phyloP scores from a whole-genome alignment of 176 grass and related monocot genomes.

The Puya raimondii region DNA sequence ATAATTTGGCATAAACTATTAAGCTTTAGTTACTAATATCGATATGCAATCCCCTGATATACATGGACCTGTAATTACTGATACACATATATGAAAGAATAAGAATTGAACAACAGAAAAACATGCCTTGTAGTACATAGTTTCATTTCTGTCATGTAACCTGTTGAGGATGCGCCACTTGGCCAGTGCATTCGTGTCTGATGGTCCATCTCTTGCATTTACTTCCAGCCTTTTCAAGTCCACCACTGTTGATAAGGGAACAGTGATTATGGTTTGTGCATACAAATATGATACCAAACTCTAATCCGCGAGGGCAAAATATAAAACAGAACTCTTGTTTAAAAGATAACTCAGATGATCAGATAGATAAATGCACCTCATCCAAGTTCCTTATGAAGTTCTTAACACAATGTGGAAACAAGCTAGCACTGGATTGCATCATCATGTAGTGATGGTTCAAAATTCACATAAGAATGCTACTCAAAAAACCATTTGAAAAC shows the following conservation, averaged over 20 bases:
- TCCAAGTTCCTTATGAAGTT: neutral
- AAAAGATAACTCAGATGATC: neutral
- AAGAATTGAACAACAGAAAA: slow-evolving; percentile 3
- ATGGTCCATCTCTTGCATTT: slow-evolving; percentile 67
- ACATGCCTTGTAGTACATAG: slow-evolving; percentile 94
- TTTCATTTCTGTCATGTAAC: slow-evolving; percentile 96
- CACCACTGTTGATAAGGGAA: slow-evolving; percentile 50
- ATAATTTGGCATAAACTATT: no score
- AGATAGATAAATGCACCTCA: neutral
- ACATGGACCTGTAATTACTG: neutral
- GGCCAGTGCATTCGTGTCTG: slow-evolving; percentile 75
- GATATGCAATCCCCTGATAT: no score
- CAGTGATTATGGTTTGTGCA: neutral
- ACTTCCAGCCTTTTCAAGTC: slow-evolving; percentile 67
- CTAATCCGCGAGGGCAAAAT: neutral
- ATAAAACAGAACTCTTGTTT: neutral
- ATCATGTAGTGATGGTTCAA: neutral
- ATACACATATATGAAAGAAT: slow-evolving; percentile 11
- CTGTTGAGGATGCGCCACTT: slow-evolving; percentile 99
- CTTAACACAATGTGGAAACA: neutral
- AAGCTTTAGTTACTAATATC: no score
- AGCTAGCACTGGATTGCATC: neutral
- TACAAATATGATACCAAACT: neutral
- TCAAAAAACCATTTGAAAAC: no score
- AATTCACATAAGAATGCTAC: neutral